Evolutionary conservation across 257 asterid genomes (phyloP).

Genomic region (Sherardia arvensis): DNA sequence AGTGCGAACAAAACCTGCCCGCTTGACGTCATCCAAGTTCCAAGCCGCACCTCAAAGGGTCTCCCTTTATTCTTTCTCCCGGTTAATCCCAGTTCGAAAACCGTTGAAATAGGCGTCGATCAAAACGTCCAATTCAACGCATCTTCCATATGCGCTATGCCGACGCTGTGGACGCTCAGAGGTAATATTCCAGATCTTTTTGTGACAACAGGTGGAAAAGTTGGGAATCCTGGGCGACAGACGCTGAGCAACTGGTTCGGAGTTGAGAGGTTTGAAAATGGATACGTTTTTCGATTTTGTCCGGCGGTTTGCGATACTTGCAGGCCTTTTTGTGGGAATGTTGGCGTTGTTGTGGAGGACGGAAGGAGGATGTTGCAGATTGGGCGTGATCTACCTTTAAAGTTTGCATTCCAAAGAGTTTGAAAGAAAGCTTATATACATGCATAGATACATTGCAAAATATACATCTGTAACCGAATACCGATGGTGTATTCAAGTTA

Average conservation of each 20-base stretch:
- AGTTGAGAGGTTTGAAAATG: neutral
- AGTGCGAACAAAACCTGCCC: conserved; percentile 30
- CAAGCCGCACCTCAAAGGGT: conserved; percentile 24
- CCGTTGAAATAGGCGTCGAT: conserved; percentile 35
- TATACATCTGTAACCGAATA: too few relatives aligned
- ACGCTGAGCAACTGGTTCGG: conserved; percentile 9
- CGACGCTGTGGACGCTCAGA: conserved; percentile 10
- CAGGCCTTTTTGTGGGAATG: conserved; percentile 12
- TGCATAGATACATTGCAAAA: too few relatives aligned
- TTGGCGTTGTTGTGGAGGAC: neutral
- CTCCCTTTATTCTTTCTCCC: conserved; percentile 39
- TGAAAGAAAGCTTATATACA: too few relatives aligned
- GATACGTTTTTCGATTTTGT: conserved; percentile 6
- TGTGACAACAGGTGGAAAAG: conserved; percentile 9
- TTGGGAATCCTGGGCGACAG: conserved; percentile 8
- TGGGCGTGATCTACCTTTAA: neutral
- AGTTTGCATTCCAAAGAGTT: neutral
- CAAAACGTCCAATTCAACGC: conserved; percentile 34
- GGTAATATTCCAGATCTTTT: neutral
- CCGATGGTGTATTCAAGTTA: too few relatives aligned
- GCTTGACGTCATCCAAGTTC: conserved; percentile 40
- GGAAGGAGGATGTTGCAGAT: conserved; percentile 9
- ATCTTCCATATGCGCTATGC: neutral
- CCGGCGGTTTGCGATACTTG: conserved; percentile 10
- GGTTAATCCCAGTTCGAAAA: conserved; percentile 20